Evolutionary conservation across 2,329 filamentous ascomycete species (phyloP).

Genomic region (Xylariaceae sp.): DNA sequence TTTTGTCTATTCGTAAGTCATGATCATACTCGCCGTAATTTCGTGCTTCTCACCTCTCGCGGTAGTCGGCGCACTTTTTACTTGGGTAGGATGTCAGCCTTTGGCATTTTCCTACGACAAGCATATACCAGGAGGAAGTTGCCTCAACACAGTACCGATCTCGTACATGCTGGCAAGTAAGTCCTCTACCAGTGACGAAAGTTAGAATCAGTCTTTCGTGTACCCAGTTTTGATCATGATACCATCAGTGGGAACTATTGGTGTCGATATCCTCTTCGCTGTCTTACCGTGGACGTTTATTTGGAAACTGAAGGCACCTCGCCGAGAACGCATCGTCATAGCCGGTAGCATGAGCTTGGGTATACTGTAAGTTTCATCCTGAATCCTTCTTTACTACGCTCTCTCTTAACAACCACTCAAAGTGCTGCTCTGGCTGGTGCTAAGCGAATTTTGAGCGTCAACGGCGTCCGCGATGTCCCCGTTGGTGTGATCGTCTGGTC

Average conservation of each 20-base stretch:
- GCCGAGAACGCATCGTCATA: constrained; percentile 2
- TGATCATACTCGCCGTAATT: not conserved
- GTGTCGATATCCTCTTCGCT: constrained; percentile 5
- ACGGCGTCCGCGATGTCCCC: constrained; percentile 12
- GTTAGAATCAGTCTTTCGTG: not conserved
- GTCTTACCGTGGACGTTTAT: constrained; percentile 7
- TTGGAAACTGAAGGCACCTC: constrained; percentile 7
- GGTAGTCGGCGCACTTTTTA: constrained; percentile 7
- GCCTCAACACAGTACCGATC: constrained; percentile 2
- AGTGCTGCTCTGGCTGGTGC: constrained; percentile 10
- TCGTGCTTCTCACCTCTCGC: not conserved
- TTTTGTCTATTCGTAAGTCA: constrained; percentile 4
- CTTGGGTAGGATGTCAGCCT: constrained; percentile 8
- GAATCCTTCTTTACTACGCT: not conserved
- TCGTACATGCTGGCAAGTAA: not conserved
- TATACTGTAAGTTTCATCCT: constrained; percentile 6
- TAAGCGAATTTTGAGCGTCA: constrained; percentile 8
- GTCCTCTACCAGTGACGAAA: not conserved
- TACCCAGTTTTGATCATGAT: no score
- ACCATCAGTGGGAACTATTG: constrained; percentile 4
- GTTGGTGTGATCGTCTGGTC: constrained; percentile 16
- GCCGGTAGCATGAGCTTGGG: constrained; percentile 10
- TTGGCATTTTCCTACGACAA: constrained; percentile 9
- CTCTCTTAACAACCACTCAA: not conserved
- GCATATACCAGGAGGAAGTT: constrained; percentile 4